Evolutionary conservation across 2,329 filamentous ascomycete species (phyloP).

Genomic region (Fusarium nodosum): DNA sequence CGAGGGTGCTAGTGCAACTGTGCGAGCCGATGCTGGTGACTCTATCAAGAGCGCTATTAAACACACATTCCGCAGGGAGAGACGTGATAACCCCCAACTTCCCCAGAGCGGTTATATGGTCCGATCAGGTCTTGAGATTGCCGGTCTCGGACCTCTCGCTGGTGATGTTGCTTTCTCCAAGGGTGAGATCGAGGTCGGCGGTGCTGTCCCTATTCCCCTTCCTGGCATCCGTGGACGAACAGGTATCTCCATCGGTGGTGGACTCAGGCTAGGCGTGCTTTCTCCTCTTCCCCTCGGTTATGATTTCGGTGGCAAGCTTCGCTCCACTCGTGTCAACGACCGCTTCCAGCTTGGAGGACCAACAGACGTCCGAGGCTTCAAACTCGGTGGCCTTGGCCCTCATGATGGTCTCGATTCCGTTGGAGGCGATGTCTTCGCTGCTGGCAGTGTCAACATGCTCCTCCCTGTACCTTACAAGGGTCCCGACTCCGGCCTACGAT

Average conservation of each 20-base stretch:
- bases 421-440: conserved; percentile 92
- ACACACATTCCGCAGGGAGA: conserved; percentile 84
- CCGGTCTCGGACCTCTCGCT: conserved; percentile 83
- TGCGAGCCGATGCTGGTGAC: conserved; percentile 89
- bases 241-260: conserved; percentile 85
- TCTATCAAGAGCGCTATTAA: conserved; percentile 89
- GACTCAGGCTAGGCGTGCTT: conserved; percentile 84
- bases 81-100: conserved; percentile 86
- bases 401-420: conserved; percentile 88
- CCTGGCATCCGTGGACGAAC: conserved; percentile 77
- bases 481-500: conserved; percentile 83
- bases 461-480: conserved; percentile 86
- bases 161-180: conserved; percentile 97
- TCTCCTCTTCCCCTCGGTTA: conserved; percentile 81
- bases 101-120: conserved; percentile 85
- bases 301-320: conserved; percentile 63
- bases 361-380: conserved; percentile 94
- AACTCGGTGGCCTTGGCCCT: conserved; percentile 88
- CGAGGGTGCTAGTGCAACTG: conserved; percentile 80
- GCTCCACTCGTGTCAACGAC: conserved; percentile 87
- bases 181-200: conserved; percentile 85
- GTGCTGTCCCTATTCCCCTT: conserved; percentile 79
- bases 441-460: conserved; percentile 87
- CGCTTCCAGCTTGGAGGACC: conserved; percentile 95
- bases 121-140: conserved; percentile 84